Conservation (phyloP, 768 basidiomycete species). For the Serendipita indica region DNA sequence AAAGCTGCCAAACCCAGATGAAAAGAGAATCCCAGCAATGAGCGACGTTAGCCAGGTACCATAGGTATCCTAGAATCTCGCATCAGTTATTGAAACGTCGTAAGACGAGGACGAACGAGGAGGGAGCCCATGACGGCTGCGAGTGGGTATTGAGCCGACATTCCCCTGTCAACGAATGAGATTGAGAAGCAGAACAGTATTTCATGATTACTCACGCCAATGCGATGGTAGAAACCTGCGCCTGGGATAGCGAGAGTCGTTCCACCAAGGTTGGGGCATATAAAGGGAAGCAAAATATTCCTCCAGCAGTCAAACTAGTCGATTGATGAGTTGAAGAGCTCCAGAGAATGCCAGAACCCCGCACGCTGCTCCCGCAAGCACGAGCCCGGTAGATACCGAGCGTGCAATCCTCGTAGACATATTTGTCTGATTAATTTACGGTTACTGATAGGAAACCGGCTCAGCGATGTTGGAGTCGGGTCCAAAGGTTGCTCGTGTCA, state of each 20-base stretch:
- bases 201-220: conserved; percentile 44
- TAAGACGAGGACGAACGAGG: too few species aligned
- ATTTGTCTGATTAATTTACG: neutral
- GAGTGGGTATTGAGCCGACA: conserved; percentile 70
- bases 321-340: neutral
- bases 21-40: conserved; percentile 42
- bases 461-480: neutral
- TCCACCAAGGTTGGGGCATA: conserved; percentile 47
- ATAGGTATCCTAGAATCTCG: conserved; percentile 48
- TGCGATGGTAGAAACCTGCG: conserved; percentile 63
- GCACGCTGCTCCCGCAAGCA: neutral
- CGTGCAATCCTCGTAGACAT: neutral
- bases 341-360: neutral
- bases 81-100: too few species aligned
- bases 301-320: conserved; percentile 57
- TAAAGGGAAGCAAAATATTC: conserved; percentile 65
- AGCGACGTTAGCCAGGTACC: conserved; percentile 59
- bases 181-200: conserved; percentile 11
- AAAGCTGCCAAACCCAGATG: conserved; percentile 46
- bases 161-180: conserved; percentile 47
- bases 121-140: conserved; percentile 53
- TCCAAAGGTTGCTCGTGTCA: too few species aligned
- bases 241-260: conserved; percentile 50
- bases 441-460: neutral
- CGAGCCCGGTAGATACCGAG: conserved; percentile 1